phyloP scores from a whole-genome alignment of 208 protist species.

The Trichomonas vaginalis region DNA sequence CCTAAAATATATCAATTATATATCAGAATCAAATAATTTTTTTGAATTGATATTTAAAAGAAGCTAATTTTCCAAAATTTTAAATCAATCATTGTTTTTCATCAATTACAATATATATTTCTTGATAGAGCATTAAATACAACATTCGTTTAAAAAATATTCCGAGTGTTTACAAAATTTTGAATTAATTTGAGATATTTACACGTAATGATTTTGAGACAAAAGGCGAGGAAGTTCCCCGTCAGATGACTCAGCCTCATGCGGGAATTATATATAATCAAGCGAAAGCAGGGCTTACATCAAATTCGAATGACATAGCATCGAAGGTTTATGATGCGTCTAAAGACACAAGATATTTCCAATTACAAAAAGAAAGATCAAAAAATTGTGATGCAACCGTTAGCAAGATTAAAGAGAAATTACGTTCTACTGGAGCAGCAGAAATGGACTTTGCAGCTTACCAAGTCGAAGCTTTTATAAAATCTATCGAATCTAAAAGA shows the following conservation, averaged over 20 bases:
- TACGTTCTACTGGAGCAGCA: neutral
- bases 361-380: neutral
- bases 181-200: too few relatives aligned
- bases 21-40: too few relatives aligned
- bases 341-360: neutral
- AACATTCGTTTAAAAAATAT: too few relatives aligned
- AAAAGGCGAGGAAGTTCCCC: neutral
- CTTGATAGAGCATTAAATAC: too few relatives aligned
- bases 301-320: neutral
- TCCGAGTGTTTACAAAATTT: too few relatives aligned
- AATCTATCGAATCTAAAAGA: neutral
- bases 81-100: too few relatives aligned
- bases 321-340: neutral
- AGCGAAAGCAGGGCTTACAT: neutral
- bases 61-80: too few relatives aligned
- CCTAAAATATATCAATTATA: too few relatives aligned
- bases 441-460: neutral
- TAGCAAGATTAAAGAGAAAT: neutral
- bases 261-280: neutral
- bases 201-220: too few relatives aligned
- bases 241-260: neutral
- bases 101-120: too few relatives aligned
- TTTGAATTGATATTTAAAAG: too few relatives aligned
- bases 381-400: neutral
- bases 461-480: neutral